Conservation (phyloP, 2,329 filamentous ascomycete species). For the Akanthomyces uredinophilus region DNA sequence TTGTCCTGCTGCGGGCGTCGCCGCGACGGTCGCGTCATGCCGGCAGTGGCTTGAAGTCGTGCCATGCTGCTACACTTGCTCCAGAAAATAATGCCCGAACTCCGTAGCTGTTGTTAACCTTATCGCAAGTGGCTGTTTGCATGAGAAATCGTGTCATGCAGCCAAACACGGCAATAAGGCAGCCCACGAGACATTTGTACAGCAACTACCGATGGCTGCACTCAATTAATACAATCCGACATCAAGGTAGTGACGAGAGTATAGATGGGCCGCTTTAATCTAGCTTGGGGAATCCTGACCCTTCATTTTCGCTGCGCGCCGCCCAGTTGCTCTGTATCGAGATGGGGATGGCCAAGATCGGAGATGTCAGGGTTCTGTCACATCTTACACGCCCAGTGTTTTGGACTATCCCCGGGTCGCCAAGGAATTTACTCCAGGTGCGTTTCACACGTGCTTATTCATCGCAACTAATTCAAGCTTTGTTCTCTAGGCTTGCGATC, state of each 20-base stretch:
- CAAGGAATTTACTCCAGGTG: background rate
- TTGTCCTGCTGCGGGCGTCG: background rate
- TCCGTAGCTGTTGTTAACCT: background rate
- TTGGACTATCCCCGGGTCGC: background rate
- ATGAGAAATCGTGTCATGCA: background rate
- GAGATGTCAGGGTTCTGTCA: background rate
- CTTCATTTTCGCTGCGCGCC: background rate
- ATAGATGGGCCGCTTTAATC: background rate
- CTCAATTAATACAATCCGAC: too few relatives aligned
- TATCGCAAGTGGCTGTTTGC: background rate
- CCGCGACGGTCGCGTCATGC: background rate
- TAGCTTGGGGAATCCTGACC: background rate
- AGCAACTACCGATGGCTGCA: background rate
- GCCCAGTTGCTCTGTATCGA: background rate
- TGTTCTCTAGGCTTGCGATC: background rate
- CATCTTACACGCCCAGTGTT: background rate
- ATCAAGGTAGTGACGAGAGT: too few relatives aligned
- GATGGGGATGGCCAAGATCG: background rate
- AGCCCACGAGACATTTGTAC: background rate
- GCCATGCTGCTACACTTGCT: background rate
- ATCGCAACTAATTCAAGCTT: background rate
- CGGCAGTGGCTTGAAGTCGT: background rate
- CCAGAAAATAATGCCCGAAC: background rate
- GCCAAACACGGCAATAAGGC: background rate
- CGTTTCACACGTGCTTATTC: background rate